Percentiles rank a stretch among this genome's conserved stretches.
Conservation (phyloP, 2,329 filamentous ascomycete species). For the Colletotrichum theobromicola region DNA sequence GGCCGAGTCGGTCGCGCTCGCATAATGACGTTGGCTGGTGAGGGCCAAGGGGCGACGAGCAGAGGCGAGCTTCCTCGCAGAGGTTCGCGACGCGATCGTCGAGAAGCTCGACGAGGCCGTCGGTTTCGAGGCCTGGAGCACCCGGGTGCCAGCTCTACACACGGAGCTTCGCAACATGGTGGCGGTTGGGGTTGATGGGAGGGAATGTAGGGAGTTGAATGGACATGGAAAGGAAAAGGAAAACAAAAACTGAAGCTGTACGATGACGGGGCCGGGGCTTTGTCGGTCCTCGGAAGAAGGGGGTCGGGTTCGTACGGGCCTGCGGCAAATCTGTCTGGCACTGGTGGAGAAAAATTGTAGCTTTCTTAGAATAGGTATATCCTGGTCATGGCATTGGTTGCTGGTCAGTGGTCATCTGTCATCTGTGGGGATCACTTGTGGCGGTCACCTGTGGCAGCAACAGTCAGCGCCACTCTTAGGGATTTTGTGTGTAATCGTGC, state of each 20-base stretch:
- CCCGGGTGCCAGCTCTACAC: conserved; percentile 68
- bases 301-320: conserved; percentile 17
- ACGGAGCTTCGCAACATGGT: conserved; percentile 76
- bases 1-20: conserved; percentile 58
- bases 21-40: conserved; percentile 57
- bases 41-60: conserved; percentile 56
- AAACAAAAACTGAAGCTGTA: background rate
- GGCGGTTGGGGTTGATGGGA: conserved; percentile 14
- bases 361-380: background rate
- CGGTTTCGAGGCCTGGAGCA: conserved; percentile 61
- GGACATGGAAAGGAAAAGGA: background rate
- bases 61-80: conserved; percentile 50
- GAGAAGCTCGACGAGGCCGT: conserved; percentile 46
- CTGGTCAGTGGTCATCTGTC: background rate
- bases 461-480: background rate
- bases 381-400: background rate
- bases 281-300: conserved; percentile 17
- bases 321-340: conserved; percentile 11
- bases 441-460: background rate
- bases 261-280: background rate
- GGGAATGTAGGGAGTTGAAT: background rate
- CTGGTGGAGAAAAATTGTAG: conserved; percentile 11
- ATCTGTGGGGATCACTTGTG: background rate
- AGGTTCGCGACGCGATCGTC: conserved; percentile 41
- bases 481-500: background rate